phyloP scores from a whole-genome alignment of 2,329 filamentous ascomycete genomes.

The Botrytis cinerea region DNA sequence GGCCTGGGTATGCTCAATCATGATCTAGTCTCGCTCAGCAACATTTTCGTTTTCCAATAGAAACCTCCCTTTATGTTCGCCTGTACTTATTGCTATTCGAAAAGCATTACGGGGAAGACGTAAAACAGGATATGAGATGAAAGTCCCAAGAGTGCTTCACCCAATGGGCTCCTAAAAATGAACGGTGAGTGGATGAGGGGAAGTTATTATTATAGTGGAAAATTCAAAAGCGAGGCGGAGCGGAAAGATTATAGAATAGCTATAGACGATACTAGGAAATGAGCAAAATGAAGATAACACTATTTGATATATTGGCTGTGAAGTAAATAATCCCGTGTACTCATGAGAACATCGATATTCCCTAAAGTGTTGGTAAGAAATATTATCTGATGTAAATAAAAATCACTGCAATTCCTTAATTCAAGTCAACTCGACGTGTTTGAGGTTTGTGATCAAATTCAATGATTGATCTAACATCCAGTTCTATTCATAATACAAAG shows the following conservation, averaged over 20 bases:
- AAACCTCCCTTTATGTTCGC: too few relatives aligned
- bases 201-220: background rate
- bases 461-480: background rate
- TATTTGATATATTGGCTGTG: background rate
- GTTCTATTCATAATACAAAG: constrained; percentile 10
- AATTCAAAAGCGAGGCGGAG: background rate
- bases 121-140: background rate
- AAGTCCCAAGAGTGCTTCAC: background rate
- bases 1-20: background rate
- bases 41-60: background rate
- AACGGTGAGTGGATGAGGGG: background rate
- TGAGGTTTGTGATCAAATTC: background rate
- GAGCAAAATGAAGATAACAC: background rate
- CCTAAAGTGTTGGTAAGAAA: background rate
- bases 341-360: too few relatives aligned
- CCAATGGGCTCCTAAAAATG: background rate
- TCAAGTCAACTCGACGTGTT: background rate
- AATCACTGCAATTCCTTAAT: background rate
- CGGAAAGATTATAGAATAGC: background rate
- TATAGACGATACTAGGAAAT: background rate
- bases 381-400: background rate
- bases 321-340: background rate
- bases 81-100: background rate
- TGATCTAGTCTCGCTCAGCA: background rate
- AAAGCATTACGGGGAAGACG: background rate